Conservation (phyloP, 495 filamentous ascomycete genomes). For the Chaetomium fimeti region DNA sequence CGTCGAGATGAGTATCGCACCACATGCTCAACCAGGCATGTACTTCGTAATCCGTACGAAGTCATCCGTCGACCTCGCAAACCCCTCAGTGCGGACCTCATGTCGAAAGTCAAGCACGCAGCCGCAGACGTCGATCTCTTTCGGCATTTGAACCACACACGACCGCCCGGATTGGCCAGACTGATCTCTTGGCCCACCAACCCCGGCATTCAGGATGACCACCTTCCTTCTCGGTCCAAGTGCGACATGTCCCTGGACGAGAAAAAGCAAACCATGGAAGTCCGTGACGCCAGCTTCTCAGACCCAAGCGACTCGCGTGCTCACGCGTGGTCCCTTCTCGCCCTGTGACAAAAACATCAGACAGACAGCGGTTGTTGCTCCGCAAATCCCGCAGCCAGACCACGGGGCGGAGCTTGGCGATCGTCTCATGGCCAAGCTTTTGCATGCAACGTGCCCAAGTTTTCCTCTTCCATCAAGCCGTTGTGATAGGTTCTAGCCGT, state of each 20-base stretch:
- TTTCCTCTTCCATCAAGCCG: neutral
- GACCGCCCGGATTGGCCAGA: slow-evolving; percentile 9
- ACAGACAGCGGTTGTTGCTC: neutral
- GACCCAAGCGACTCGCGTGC: neutral
- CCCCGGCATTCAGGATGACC: neutral
- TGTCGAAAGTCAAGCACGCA: neutral
- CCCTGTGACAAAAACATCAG: neutral
- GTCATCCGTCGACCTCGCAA: neutral
- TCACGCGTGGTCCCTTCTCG: neutral
- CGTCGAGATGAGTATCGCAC: neutral
- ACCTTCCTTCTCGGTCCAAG: slow-evolving; percentile 8
- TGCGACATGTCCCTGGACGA: neutral
- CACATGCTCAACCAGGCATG: neutral
- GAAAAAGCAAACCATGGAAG: neutral
- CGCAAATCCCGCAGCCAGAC: slow-evolving; percentile 12
- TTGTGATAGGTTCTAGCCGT: slow-evolving; percentile 18
- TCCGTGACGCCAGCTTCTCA: neutral
- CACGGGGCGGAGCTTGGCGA: slow-evolving; percentile 6
- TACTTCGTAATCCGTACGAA: no score
- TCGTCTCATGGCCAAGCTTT: slow-evolving; percentile 16
- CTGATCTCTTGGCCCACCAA: neutral
- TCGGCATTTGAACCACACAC: slow-evolving; percentile 7
- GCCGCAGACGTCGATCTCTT: slow-evolving; percentile 4
- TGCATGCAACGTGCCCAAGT: slow-evolving; percentile 4
- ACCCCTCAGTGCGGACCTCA: neutral